These are phyloP conservation scores for cucumber (Cucumis sativus) DNA, from an alignment of 306 rosid genomes.

Conservation along the genomic window Cucumber_9930_V3 NC_026660.2:21514001-21514500, in stretches of 20 bases:
- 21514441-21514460: slow-evolving; percentile 3
- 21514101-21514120: slow-evolving; percentile 90
- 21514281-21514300: not conserved
- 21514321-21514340: not conserved
- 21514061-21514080: slow-evolving; percentile 91
- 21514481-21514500: not conserved
- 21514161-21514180: slow-evolving; percentile 41
- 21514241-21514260: slow-evolving; percentile 42
- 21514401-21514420: not conserved
- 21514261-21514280: slow-evolving; percentile 68
- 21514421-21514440: slow-evolving; percentile 8
- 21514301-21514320: slow-evolving; percentile 1
- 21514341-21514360: not conserved
- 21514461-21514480: not conserved
- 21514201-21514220: slow-evolving; percentile 41
- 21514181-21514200: slow-evolving; percentile 34
- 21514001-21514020: slow-evolving; percentile 90
- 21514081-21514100: slow-evolving; percentile 92
- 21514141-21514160: slow-evolving; percentile 43
- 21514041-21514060: slow-evolving; percentile 74
- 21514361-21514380: slow-evolving; percentile 2
- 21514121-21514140: slow-evolving; percentile 75
- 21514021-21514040: slow-evolving; percentile 79
- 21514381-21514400: not conserved
- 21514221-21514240: slow-evolving; percentile 49